Evolutionary conservation across 2,329 filamentous ascomycete genomes (phyloP).

Genomic region (Penicillium sp.): DNA sequence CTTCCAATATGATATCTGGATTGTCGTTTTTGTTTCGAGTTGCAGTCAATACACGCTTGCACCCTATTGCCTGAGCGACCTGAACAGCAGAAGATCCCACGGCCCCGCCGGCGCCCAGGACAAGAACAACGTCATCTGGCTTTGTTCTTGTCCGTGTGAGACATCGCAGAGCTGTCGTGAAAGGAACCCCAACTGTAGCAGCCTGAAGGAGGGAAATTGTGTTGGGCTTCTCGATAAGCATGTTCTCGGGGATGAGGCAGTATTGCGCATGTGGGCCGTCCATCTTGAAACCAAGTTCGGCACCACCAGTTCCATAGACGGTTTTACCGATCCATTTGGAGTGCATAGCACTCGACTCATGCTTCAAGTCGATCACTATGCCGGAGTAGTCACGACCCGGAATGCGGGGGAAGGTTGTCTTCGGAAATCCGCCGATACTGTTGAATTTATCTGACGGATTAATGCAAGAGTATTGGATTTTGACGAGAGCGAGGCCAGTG

Average conservation of each 20-base stretch:
- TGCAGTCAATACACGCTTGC: conserved; percentile 26
- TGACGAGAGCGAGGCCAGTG: conserved; percentile 26
- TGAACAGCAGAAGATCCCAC: conserved; percentile 30
- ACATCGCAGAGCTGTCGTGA: conserved; percentile 27
- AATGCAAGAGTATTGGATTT: conserved; percentile 29
- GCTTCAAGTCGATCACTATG: conserved; percentile 22
- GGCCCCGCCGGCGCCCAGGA: conserved; percentile 30
- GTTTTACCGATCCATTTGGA: conserved; percentile 23
- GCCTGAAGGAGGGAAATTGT: conserved; percentile 27
- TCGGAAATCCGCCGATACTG: conserved; percentile 32
- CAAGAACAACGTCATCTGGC: conserved; percentile 28
- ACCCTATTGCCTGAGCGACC: conserved; percentile 26
- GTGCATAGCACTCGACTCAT: conserved; percentile 5
- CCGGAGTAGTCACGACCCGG: conserved; percentile 37
- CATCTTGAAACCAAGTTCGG: conserved; percentile 23
- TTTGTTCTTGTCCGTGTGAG: conserved; percentile 23
- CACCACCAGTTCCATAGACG: conserved; percentile 35
- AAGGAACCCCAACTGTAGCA: conserved; percentile 30
- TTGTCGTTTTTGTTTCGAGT: conserved; percentile 17
- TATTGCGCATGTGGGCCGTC: conserved; percentile 33
- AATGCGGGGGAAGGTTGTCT: conserved; percentile 28
- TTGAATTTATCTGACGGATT: conserved; percentile 36
- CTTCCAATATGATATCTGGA: conserved; percentile 20
- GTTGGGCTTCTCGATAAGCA: conserved; percentile 23
- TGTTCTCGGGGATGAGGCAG: conserved; percentile 19